phyloP scores from a whole-genome alignment of 2,329 filamentous ascomycete genomes.

The Xylaria sp. region DNA sequence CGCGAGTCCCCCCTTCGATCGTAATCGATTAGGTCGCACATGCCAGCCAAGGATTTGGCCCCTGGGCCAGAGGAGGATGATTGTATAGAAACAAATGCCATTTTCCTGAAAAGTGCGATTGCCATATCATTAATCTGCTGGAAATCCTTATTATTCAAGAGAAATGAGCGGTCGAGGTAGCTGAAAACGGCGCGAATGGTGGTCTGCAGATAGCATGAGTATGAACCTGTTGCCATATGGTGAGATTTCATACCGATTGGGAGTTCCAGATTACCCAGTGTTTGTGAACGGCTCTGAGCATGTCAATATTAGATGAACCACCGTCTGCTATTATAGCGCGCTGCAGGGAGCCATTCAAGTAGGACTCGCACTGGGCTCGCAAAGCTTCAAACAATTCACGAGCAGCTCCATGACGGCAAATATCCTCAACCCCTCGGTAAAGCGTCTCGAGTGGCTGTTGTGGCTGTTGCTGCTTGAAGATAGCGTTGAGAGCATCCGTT shows the following conservation, averaged over 20 bases:
- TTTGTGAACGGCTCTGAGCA: conserved; percentile 66
- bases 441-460: conserved; percentile 85
- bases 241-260: conserved; percentile 70
- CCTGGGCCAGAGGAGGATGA: conserved; percentile 50
- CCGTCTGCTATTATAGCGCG: conserved; percentile 63
- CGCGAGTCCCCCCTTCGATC: conserved; percentile 71
- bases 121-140: conserved; percentile 84
- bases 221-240: not conserved
- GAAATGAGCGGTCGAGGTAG: conserved; percentile 90
- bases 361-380: conserved; percentile 71
- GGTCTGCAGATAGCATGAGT: conserved; percentile 51
- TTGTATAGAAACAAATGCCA: conserved; percentile 57
- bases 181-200: conserved; percentile 90
- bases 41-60: conserved; percentile 62
- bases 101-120: conserved; percentile 77
- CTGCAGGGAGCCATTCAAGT: conserved; percentile 72
- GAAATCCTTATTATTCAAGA: conserved; percentile 77
- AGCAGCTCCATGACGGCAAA: conserved; percentile 83
- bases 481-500: conserved; percentile 74
- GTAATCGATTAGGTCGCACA: conserved; percentile 79
- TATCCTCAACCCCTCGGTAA: conserved; percentile 90
- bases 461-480: conserved; percentile 75
- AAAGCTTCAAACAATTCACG: conserved; percentile 74
- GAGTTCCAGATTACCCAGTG: conserved; percentile 83
- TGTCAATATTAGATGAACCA: conserved; percentile 67